Base-by-base conservation (phyloP, 352 stramenopile genomes). In the Phytophthora pistaciae region DNA sequence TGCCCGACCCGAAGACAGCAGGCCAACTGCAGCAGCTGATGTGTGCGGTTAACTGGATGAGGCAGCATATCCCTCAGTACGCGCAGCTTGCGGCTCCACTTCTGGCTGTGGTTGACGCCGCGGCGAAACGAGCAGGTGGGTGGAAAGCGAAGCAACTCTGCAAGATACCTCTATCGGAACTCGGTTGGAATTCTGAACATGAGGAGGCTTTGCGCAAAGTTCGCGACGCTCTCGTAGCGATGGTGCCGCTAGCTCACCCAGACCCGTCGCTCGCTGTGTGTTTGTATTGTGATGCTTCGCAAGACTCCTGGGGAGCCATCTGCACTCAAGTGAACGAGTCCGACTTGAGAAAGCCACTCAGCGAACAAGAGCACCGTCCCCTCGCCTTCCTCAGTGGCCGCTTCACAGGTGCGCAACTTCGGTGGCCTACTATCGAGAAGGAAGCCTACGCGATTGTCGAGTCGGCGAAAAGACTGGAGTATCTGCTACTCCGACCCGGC, bases 381-480 rank as follows among this genome's bases (percentile, higher is more conserved):
- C 33, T 60, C 0, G 63, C 63, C 1, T 70, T 70, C 25, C 9
- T 64, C 0, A 64, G 63, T 33, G 44, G 67, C 25, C n/a, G n/a
- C 25, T 53, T 75, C 42, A 52, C 58, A 3, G 40, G 31, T n/a
- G 23, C 42, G 2, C 21, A 64, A 49, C 11, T n/a, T 11, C 14
- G 54, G 21, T 80, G 63, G 68, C 56, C 48, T 1, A 64, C 70
- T 1, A 77, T 80, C 18, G 63, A 69, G 25, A 78, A 73, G 29
- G 49, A 79, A 42, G 68, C 58, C 0, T 69, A 46, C 40, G 52
- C 66, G 0, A 72, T 75, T 18, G 59, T 67, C 2, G 52, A 58
- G 20, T 55, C 68, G 4, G 50, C 42, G 0, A 64, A 69, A 5
- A 49, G 55, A 14, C n/a, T 70, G 1, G 29, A 70, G 36, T 60